phyloP scores from a whole-genome alignment of 176 grass and related monocot genomes.

The Eleusine coracana region DNA sequence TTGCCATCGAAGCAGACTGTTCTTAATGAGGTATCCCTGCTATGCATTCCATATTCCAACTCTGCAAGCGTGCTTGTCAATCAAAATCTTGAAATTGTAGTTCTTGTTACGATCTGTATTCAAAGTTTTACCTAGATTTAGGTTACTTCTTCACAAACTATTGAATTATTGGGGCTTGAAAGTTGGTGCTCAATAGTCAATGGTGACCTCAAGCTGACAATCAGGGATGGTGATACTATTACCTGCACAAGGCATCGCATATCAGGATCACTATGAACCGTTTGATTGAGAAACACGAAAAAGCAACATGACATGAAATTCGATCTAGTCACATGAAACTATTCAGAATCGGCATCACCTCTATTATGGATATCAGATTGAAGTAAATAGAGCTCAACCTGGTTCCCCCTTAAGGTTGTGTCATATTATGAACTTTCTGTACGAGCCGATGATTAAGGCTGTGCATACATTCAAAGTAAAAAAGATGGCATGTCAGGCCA shows the following conservation, averaged over 20 bases:
- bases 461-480: background rate
- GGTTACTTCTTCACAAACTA: background rate
- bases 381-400: background rate
- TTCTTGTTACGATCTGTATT: background rate
- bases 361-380: conserved; percentile 36
- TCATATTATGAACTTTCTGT: conserved; percentile 12
- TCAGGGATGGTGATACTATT: conserved; percentile 6
- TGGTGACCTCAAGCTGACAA: background rate
- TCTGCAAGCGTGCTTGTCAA: conserved; percentile 11
- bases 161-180: background rate
- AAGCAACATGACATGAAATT: background rate
- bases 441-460: background rate
- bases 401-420: background rate
- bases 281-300: conserved; percentile 25
- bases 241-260: background rate
- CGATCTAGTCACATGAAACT: background rate
- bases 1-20: conserved; percentile 77
- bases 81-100: background rate
- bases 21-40: conserved; percentile 40
- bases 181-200: background rate
- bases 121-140: conserved; percentile 1
- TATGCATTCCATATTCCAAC: background rate
- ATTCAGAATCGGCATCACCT: conserved; percentile 10
- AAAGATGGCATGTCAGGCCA: conserved; percentile 8
- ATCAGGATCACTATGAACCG: conserved; percentile 7